Percentiles rank a stretch among this genome's conserved stretches.
Evolutionary conservation across 257 asterid species (phyloP).

Genomic region (Solanum gandarillasii): DNA sequence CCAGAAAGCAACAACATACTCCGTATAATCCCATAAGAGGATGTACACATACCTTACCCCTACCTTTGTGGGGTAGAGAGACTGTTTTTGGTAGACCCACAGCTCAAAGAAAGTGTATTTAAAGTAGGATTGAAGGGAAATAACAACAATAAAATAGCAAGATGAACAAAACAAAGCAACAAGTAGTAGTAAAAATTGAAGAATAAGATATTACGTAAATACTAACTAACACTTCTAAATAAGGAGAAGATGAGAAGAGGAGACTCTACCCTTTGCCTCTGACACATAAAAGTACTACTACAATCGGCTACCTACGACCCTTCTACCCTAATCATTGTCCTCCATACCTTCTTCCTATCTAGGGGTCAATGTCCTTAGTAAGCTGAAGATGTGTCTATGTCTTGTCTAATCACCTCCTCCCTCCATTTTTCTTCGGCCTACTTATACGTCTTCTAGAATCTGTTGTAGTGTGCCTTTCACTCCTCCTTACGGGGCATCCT

Average conservation of each 20-base stretch:
- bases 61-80: background rate
- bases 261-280: background rate
- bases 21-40: background rate
- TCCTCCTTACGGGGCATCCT: background rate
- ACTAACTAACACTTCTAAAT: background rate
- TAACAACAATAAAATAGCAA: background rate
- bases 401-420: background rate
- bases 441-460: background rate
- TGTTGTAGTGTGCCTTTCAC: background rate
- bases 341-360: background rate
- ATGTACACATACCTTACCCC: background rate
- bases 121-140: background rate
- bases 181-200: background rate
- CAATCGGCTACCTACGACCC: background rate
- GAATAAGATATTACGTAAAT: background rate
- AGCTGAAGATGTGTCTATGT: background rate
- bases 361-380: background rate
- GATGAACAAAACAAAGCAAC: background rate
- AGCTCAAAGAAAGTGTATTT: background rate
- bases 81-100: background rate
- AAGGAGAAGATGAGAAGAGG: background rate
- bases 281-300: background rate
- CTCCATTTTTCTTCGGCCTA: background rate
- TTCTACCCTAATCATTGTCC: background rate
- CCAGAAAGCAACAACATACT: background rate